Percentiles rank a stretch among this genome's conserved stretches.
phyloP scores from a whole-genome alignment of 1,284 basidiomycete species.

The Phlebopus sp. region DNA sequence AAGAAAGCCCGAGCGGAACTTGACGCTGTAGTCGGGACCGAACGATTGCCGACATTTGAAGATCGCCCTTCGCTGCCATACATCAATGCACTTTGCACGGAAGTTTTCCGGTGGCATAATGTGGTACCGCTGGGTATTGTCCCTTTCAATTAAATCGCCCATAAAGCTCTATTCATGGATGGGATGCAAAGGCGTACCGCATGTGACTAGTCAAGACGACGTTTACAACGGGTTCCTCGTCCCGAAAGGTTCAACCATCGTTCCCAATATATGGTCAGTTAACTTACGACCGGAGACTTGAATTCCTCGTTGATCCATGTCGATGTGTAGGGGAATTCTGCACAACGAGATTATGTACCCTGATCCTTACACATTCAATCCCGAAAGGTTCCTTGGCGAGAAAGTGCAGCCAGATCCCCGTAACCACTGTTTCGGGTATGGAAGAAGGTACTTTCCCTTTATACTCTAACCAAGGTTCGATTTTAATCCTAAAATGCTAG shows the following conservation, averaged over 20 bases:
- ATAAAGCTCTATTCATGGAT: background rate
- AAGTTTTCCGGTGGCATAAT: slow-evolving; percentile 24
- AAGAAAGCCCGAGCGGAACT: slow-evolving; percentile 24
- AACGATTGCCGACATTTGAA: slow-evolving; percentile 16
- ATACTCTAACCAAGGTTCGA: too few relatives aligned
- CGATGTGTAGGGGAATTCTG: slow-evolving; percentile 21
- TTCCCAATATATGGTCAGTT: slow-evolving; percentile 27
- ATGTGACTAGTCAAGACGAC: slow-evolving; percentile 38
- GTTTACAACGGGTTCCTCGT: slow-evolving; percentile 34
- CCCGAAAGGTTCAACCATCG: slow-evolving; percentile 35
- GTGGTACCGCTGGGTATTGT: slow-evolving; percentile 16
- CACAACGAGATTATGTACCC: slow-evolving; percentile 17
- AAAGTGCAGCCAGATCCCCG: slow-evolving; percentile 18
- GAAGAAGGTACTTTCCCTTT: slow-evolving; percentile 19
- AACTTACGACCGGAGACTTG: too few relatives aligned
- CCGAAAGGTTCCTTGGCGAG: slow-evolving; percentile 24
- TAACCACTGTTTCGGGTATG: slow-evolving; percentile 18
- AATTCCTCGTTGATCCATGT: too few relatives aligned
- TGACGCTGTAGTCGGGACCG: slow-evolving; percentile 19
- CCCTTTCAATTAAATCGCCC: too few relatives aligned
- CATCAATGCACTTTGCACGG: slow-evolving; percentile 24
- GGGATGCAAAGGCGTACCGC: slow-evolving; percentile 30
- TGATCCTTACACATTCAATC: slow-evolving; percentile 18
- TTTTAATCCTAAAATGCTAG: too few relatives aligned
- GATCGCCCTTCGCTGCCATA: slow-evolving; percentile 24